These are phyloP conservation scores for Hypoxylon sp. DNA, from an alignment of 2,329 filamentous ascomycete species.

Conservation along the genomic window DNA sequence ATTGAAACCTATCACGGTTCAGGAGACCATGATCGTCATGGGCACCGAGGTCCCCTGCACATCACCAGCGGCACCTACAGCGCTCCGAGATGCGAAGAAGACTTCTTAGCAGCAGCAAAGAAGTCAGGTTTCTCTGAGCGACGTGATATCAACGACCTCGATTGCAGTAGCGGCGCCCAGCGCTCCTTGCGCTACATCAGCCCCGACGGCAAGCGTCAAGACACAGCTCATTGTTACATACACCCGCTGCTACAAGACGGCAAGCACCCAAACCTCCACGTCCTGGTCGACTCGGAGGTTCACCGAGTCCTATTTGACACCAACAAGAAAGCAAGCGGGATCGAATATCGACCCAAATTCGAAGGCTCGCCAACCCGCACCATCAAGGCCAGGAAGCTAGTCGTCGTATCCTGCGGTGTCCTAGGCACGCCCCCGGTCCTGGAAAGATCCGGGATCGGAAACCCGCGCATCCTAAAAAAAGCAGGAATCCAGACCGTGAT, in stretches of 20 bases:
- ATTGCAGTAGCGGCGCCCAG: constrained; percentile 45
- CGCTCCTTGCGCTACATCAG: constrained; percentile 32
- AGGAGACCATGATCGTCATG: constrained; percentile 45
- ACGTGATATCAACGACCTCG: constrained; percentile 61
- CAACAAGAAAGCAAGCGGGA: constrained; percentile 22
- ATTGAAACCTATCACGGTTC: constrained; percentile 57
- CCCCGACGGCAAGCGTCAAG: constrained; percentile 58
- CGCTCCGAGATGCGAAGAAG: constrained; percentile 51
- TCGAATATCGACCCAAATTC: constrained; percentile 41
- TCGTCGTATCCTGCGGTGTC: constrained; percentile 52
- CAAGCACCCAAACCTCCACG: constrained; percentile 59
- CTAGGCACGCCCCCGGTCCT: constrained; percentile 56
- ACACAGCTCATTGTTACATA: constrained; percentile 60
- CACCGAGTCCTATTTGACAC: constrained; percentile 32
- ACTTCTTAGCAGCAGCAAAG: constrained; percentile 59
- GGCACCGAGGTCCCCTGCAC: constrained; percentile 50
- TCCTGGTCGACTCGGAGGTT: constrained; percentile 62
- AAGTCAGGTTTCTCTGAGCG: constrained; percentile 60
- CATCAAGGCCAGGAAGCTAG: constrained; percentile 58
- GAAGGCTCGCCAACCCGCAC: background rate
- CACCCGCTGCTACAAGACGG: constrained; percentile 57
- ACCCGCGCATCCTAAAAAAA: constrained; percentile 53
- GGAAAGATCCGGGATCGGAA: constrained; percentile 61
- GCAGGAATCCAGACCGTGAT: constrained; percentile 48
- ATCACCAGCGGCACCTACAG: constrained; percentile 53